Base-by-base conservation (phyloP, 192 early-diverging fungal species). In the Spizellomyces punctatus region DNA sequence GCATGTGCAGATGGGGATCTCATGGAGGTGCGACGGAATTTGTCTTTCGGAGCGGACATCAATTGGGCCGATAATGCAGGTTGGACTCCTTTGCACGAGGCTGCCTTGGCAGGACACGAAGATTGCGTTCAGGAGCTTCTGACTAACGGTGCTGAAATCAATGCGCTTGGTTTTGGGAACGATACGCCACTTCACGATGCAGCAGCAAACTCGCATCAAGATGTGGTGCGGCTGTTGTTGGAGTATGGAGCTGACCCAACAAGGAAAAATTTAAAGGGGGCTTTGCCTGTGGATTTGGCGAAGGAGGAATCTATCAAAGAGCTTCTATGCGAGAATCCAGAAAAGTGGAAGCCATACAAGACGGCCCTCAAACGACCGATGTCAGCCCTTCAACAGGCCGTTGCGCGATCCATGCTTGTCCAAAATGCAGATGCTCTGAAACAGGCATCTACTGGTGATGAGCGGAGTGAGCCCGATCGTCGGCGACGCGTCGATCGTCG, bases 71-170 rank as follows among this genome's bases (percentile, higher is more conserved):
- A 81, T 63, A 63, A 78, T 63, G 64, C 71, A 6, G 81, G 78
- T 10, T 82, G 76, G 79, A 80, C 83, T 10, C 81, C 87, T 41
- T 66, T 89, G 16, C 86, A 87, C 66, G 77, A 83, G 36, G 84
- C 82, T 8, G 72, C 65, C 52, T 44, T 75, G 10, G 54, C 76
- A 42, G 84, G 84, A 4, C 74, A 68, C 57, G 42, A 47, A 5
- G 58, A 58, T 27, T 47, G 72, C 58, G 81, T 79, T 6, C 69
- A 68, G 10, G 64, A 77, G 22, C 66, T 88, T 46, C 77, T 84
- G 16, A 19, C 46, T 14, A 73, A 79, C 74, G 87, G 87, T 21
- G 80, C 83, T 9, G 64, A 78, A 10, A 76, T 88, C 4, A 68
- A 88, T 72, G 58, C 74, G 5, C 41, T n/a, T 14, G 65, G 71